phyloP scores from a whole-genome alignment of 2,329 filamentous ascomycete species.

The Clarireedia homoeocarpa region DNA sequence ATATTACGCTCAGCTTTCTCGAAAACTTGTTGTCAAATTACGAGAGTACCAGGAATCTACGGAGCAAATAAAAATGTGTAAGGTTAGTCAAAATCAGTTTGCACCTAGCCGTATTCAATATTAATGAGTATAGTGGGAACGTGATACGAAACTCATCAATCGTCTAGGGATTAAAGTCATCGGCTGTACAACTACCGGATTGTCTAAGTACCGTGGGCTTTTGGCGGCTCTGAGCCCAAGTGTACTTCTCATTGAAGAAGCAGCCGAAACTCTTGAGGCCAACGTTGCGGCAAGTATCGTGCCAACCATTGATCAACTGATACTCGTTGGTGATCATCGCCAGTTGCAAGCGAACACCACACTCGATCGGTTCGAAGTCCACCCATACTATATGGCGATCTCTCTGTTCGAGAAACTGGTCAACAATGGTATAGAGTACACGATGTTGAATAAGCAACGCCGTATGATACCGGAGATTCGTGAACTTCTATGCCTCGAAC shows the following conservation, averaged over 20 bases:
- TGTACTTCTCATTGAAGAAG: constrained; percentile 61
- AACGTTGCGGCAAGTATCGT: constrained; percentile 53
- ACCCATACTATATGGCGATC: constrained; percentile 52
- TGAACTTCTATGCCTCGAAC: constrained; percentile 38
- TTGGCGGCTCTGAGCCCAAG: constrained; percentile 52
- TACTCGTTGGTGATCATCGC: constrained; percentile 62
- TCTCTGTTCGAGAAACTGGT: constrained; percentile 64
- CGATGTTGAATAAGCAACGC: constrained; percentile 50
- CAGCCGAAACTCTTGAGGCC: constrained; percentile 49
- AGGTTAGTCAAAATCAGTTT: constrained; percentile 11
- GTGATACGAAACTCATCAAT: constrained; percentile 41
- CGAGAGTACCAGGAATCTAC: constrained; percentile 18
- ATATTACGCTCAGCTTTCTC: constrained; percentile 17
- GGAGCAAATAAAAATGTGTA: constrained; percentile 16
- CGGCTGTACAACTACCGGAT: constrained; percentile 53
- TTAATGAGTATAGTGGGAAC: constrained; percentile 5
- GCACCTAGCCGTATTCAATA: neutral
- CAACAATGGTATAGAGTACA: constrained; percentile 46
- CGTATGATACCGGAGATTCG: constrained; percentile 65
- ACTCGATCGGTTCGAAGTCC: constrained; percentile 43
- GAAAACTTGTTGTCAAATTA: constrained; percentile 14
- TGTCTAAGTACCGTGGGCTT: constrained; percentile 60
- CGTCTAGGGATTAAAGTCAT: constrained; percentile 44
- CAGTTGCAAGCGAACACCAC: constrained; percentile 57
- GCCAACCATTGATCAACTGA: constrained; percentile 54